Base-by-base conservation (phyloP, 768 basidiomycete genomes). In the Boletellus ananas region DNA sequence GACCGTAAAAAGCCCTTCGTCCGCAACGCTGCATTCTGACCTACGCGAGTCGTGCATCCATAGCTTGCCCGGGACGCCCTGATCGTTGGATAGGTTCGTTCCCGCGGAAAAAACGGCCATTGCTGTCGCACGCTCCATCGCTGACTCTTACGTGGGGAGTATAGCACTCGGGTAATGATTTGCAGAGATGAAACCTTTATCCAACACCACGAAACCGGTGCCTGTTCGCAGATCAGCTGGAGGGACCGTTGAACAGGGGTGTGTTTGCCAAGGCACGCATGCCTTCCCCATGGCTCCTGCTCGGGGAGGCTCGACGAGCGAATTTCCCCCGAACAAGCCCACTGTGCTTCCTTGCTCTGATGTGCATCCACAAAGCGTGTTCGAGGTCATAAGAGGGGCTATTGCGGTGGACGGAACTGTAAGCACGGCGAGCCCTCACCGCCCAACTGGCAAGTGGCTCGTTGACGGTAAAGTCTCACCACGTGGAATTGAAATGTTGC, bases 321-420 rank as follows among this genome's bases (percentile, higher is more conserved):
- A 13, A 21, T 29, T 27, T 14, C 10, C 14, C 6, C 20, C 16
- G 27, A 45, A 43, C 34, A n/a, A 44, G n/a, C 20, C 6, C 34
- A 7, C 38, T n/a, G 1, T 13, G 52, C 45, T 36, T 48, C 62
- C 52, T 51, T 53, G 31, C 64, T 55, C 51, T 60, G 45, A 21
- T 39, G 51, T 43, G 86, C 86, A 59, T 87, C 85, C 40, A 87
- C 81, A 63, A 88, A 86, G 65, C 87, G 84, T 34, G 87, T 39
- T 55, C 58, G 12, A 76, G 65, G 54, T 87, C 84, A 60, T 83
- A 86, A 13, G 87, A 50, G 6, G 85, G 85, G 27, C 83, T 86
- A 57, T 37, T 42, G 37, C 37, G 50, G 43, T 27, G 21, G 11
- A 17, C 1, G 23, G 12, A 18, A 29, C 34, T 23, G 34, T 16